Conservation (phyloP, 2,329 filamentous ascomycete species). For the Pyrenochaeta sp. region DNA sequence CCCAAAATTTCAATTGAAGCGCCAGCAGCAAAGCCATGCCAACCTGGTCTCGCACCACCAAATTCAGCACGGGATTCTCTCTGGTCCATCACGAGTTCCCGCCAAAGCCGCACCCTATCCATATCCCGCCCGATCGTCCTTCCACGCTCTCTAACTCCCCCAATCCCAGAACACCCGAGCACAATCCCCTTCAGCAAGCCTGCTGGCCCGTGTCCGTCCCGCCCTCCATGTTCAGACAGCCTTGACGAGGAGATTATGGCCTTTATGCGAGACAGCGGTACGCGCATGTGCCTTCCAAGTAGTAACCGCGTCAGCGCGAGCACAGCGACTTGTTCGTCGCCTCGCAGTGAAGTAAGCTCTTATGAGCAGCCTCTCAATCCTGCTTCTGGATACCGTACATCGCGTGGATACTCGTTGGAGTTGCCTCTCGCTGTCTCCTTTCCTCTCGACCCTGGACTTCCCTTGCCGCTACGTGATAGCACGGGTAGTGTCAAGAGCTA, state of each 20-base stretch:
- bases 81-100: slow-evolving; percentile 1
- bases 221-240: slow-evolving; percentile 24
- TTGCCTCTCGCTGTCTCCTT: slow-evolving; percentile 21
- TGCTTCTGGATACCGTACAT: slow-evolving; percentile 13
- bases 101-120: not conserved
- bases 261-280: slow-evolving; percentile 20
- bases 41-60: not conserved
- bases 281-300: slow-evolving; percentile 20
- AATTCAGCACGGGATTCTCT: slow-evolving; percentile 8
- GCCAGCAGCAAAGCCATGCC: slow-evolving; percentile 5
- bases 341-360: slow-evolving; percentile 9
- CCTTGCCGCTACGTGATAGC: slow-evolving; percentile 21
- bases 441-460: slow-evolving; percentile 2
- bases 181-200: slow-evolving; percentile 22
- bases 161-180: slow-evolving; percentile 5
- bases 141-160: slow-evolving; percentile 4
- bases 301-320: slow-evolving; percentile 15
- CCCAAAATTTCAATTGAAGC: slow-evolving; percentile 23
- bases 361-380: slow-evolving; percentile 21
- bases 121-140: slow-evolving; percentile 26
- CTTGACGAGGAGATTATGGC: slow-evolving; percentile 22
- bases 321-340: slow-evolving; percentile 11
- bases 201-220: slow-evolving; percentile 14
- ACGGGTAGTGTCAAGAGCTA: slow-evolving; percentile 9
- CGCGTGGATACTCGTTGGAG: slow-evolving; percentile 9